Base-by-base conservation (phyloP, 768 basidiomycete species). In the Serendipita sp. region DNA sequence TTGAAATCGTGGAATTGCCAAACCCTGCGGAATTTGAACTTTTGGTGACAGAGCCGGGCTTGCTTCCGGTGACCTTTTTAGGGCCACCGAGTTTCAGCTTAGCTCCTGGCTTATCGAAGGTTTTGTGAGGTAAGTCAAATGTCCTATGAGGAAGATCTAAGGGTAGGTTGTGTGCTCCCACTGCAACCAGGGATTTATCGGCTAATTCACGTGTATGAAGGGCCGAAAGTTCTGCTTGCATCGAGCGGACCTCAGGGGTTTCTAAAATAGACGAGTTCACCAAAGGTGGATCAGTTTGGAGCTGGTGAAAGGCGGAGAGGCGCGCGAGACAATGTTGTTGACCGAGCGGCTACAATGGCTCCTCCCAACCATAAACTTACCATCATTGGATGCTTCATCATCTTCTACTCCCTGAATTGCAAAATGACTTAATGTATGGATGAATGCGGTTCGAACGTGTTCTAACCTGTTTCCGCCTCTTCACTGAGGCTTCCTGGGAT, bases 401-500 rank as follows among this genome's bases (percentile, higher is more conserved):
- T 34, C 36, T 35, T 23, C 23, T 18, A 8, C 30, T n/a, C 35
- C 56, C 56, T 60, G 56, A 28, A 18, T 5, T 23, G 36, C 16
- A 38, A 28, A 60, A n/a, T 60, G 56, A 4, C 10, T 60, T 30
- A 28, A 0, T 60, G 8, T 28, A 51, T 8, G 8, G 48, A n/a
- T 32, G 56, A 60, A 28, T 11, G 11, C 13, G 56, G 56, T 35
- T 32, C 10, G 10, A 18, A 16, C 4, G 28, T 52, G 18, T 52
- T 34, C 56, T 60, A 8, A 60, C 56, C 56, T 28, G 56, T 60
- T 60, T 60, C 56, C 56, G 56, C 18, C 56, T 23, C 35, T 60
- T 60, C 28, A 23, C 35, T 10, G 56, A 3, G 11, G 10, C 56
- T 10, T 60, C 56, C 18, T 34, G 56, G 35, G 34, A 34, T 28